Base-by-base conservation (phyloP, 805 yeast species). In the Yarrowia divulgata region DNA sequence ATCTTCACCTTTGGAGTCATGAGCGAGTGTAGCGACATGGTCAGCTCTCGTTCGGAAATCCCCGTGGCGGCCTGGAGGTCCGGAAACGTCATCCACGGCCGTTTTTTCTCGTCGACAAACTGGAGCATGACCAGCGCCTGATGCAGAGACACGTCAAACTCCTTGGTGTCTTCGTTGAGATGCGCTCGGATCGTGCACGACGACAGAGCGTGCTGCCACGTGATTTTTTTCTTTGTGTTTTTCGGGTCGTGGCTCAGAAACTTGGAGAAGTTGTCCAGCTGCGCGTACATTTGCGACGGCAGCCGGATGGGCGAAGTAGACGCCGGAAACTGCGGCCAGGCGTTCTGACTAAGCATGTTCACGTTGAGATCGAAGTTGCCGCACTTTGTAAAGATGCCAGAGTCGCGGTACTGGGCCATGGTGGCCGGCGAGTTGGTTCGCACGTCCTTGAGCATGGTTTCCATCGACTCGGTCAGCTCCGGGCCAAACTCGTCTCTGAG, bases 371-470 rank as follows among this genome's bases (percentile, higher is more conserved):
- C 62, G 37, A 63, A 19, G 19, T 19, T 40, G 32, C 66, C 66
- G 37, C 32, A 60, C 52, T 60, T 60, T n/a, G 32, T 13, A 40
- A 16, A 60, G 0, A n/a, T 2, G 4, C 10, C 35, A 2, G 66
- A 60, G n/a, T n/a, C 80, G 73, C 87, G 82, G 74, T 88, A 88
- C 49, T 80, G 78, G 13, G 75, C 71, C 73, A 87, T 88, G 74
- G 92, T 81, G 62, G 90, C 92, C 71, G 86, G 86, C 0, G 97
- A 90, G 3, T 91, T 84, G 73, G 89, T 86, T 82, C 66, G 40
- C 13, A 95, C 91, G 79, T 95, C 99, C 76, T 88, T 90, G 77
- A 95, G 91, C 99, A 95, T 95, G 73, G 91, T 90, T 19, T 97
- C 90, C 79, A 95, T 90, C 77, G 91, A 92, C 58, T 91, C 88